Evolutionary conservation across 2,329 filamentous ascomycete genomes (phyloP).

Genomic region (Penicillium sumatraense): DNA sequence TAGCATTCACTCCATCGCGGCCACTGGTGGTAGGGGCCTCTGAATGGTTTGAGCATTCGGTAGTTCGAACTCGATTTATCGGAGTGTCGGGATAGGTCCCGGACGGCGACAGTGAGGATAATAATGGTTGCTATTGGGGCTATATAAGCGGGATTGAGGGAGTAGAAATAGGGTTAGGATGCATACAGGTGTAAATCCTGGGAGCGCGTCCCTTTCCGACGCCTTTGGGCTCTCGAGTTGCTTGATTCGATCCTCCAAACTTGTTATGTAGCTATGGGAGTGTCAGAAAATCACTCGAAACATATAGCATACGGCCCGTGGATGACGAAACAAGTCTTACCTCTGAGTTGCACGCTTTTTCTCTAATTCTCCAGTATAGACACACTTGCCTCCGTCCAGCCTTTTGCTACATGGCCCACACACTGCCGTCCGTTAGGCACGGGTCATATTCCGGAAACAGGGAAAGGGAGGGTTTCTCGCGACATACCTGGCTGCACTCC

Average conservation of each 20-base stretch:
- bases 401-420: conserved; percentile 36
- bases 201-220: background rate
- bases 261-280: conserved; percentile 31
- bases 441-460: conserved; percentile 17
- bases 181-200: conserved; percentile 17
- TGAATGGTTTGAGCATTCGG: background rate
- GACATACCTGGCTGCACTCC: conserved; percentile 37
- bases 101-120: conserved; percentile 6
- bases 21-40: background rate
- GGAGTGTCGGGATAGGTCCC: conserved; percentile 1
- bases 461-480: too few relatives aligned
- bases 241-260: conserved; percentile 32
- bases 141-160: background rate
- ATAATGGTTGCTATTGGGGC: conserved; percentile 1
- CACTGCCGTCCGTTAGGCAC: conserved; percentile 23
- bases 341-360: conserved; percentile 31
- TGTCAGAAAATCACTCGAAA: too few relatives aligned
- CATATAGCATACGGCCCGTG: too few relatives aligned
- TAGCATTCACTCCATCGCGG: conserved; percentile 47
- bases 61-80: background rate
- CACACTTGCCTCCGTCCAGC: conserved; percentile 24
- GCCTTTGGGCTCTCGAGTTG: conserved; percentile 25
- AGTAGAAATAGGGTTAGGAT: background rate
- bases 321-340: too few relatives aligned
- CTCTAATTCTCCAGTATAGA: conserved; percentile 34